phyloP scores from a whole-genome alignment of 1,284 basidiomycete species.

The Dichomitus squalens region DNA sequence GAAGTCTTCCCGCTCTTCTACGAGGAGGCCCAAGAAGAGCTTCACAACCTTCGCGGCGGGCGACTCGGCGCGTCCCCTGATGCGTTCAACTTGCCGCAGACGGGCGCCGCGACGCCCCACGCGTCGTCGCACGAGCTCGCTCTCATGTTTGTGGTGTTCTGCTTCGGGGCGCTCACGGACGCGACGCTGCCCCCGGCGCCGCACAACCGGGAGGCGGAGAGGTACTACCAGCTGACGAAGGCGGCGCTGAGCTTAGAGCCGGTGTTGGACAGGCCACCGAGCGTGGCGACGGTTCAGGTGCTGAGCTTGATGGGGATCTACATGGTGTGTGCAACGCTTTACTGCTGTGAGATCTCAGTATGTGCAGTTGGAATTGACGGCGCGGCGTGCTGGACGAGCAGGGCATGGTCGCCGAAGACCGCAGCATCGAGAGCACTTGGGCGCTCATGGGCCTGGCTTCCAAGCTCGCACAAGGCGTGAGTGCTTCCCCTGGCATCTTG shows the following conservation, averaged over 20 bases:
- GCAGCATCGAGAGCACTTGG: constrained; percentile 39
- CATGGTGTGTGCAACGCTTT: constrained; percentile 42
- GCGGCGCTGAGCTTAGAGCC: constrained; percentile 66
- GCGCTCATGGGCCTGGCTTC: constrained; percentile 37
- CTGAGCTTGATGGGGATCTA: constrained; percentile 69
- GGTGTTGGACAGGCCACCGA: constrained; percentile 65
- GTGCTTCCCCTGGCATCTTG: constrained; percentile 8
- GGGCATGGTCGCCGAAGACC: constrained; percentile 39
- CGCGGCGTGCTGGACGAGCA: constrained; percentile 28
- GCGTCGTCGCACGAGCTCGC: constrained; percentile 53
- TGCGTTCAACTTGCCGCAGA: constrained; percentile 22
- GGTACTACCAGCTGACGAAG: constrained; percentile 60
- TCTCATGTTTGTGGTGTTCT: constrained; percentile 60
- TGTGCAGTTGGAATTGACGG: neutral
- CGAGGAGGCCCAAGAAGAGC: constrained; percentile 37
- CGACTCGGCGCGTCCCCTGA: constrained; percentile 15
- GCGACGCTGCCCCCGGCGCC: constrained; percentile 57
- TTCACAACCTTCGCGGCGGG: neutral
- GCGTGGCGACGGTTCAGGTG: constrained; percentile 68
- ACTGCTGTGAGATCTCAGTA: constrained; percentile 15
- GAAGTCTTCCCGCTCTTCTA: constrained; percentile 72
- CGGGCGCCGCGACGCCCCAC: constrained; percentile 17
- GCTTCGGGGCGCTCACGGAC: constrained; percentile 63
- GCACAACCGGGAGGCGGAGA: constrained; percentile 58
- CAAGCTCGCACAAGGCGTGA: constrained; percentile 39